Evolutionary conservation across 2,329 filamentous ascomycete species (phyloP).

Genomic region (Botrytis deweyae): DNA sequence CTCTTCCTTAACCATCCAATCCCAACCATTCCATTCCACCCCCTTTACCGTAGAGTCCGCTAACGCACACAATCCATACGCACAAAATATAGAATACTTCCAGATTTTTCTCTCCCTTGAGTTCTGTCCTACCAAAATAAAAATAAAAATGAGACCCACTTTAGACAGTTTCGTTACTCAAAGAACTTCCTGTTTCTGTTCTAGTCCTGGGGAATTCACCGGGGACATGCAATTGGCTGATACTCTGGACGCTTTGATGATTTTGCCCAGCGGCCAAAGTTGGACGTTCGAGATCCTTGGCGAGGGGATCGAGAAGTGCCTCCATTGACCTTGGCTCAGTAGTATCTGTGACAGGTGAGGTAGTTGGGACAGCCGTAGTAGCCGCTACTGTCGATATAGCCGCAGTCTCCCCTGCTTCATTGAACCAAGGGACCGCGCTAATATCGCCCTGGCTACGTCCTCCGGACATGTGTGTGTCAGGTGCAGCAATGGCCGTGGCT

Average conservation of each 20-base stretch:
- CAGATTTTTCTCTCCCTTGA: background rate
- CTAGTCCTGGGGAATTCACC: constrained; percentile 35
- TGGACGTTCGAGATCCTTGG: constrained; percentile 28
- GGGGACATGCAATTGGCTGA: constrained; percentile 39
- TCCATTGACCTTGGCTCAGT: constrained; percentile 20
- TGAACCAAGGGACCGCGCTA: constrained; percentile 2
- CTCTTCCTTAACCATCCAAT: background rate
- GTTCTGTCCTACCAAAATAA: background rate
- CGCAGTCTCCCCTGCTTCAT: background rate
- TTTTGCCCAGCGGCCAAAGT: constrained; percentile 31
- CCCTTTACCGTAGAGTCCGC: background rate
- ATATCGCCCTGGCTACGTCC: constrained; percentile 30
- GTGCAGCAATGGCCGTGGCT: constrained; percentile 22
- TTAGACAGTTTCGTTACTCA: constrained; percentile 1
- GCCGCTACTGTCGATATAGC: constrained; percentile 1
- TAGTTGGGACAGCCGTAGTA: background rate
- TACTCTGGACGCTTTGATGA: constrained; percentile 34
- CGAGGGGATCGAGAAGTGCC: constrained; percentile 24
- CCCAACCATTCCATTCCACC: background rate
- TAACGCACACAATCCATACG: background rate
- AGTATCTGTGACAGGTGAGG: constrained; percentile 1
- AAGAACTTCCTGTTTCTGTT: constrained; percentile 5
- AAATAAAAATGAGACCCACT: background rate
- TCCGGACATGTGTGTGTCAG: constrained; percentile 29
- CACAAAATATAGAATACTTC: background rate